Conservation (phyloP, 345 rosid species). For the Mercurialis annua region DNA sequence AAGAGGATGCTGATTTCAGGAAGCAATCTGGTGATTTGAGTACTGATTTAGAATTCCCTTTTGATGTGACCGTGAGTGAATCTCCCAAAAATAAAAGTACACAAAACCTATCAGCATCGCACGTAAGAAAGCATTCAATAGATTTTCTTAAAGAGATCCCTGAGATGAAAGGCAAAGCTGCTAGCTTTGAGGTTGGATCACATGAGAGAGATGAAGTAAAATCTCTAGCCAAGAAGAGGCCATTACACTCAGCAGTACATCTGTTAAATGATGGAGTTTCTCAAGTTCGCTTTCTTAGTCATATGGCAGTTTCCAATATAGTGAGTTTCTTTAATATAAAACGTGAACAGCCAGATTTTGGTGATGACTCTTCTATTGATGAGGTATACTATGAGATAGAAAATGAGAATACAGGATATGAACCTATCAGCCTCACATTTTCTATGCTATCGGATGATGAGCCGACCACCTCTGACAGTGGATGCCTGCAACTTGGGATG, state of each 20-base stretch:
- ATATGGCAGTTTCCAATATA: conserved; percentile 33
- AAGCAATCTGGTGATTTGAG: conserved; percentile 14
- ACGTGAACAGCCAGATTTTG: conserved; percentile 16
- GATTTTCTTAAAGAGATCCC: conserved; percentile 18
- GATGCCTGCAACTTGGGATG: conserved; percentile 28
- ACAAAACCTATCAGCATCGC: conserved; percentile 12
- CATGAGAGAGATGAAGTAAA: conserved; percentile 12
- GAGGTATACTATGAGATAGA: conserved; percentile 40
- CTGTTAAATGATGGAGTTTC: conserved; percentile 38
- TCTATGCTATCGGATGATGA: conserved; percentile 25
- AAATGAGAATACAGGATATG: conserved; percentile 24
- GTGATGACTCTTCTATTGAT: conserved; percentile 20
- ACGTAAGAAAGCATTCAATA: conserved; percentile 21
- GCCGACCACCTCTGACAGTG: conserved; percentile 16
- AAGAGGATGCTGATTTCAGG: conserved; percentile 6
- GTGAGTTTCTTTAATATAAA: conserved; percentile 37
- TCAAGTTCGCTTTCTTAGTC: conserved; percentile 38
- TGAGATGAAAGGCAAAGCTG: conserved; percentile 17
- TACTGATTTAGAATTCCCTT: conserved; percentile 17
- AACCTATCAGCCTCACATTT: conserved; percentile 22
- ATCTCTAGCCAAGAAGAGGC: conserved; percentile 21
- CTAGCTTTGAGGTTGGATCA: conserved; percentile 10
- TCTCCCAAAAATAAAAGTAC: conserved; percentile 19
- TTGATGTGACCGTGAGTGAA: conserved; percentile 19
- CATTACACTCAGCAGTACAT: conserved; percentile 28